A percentile compares a stretch with the other conserved stretches of the same genome.
phyloP scores from a whole-genome alignment of 2,329 filamentous ascomycete genomes.

The Microdochium nivale region DNA sequence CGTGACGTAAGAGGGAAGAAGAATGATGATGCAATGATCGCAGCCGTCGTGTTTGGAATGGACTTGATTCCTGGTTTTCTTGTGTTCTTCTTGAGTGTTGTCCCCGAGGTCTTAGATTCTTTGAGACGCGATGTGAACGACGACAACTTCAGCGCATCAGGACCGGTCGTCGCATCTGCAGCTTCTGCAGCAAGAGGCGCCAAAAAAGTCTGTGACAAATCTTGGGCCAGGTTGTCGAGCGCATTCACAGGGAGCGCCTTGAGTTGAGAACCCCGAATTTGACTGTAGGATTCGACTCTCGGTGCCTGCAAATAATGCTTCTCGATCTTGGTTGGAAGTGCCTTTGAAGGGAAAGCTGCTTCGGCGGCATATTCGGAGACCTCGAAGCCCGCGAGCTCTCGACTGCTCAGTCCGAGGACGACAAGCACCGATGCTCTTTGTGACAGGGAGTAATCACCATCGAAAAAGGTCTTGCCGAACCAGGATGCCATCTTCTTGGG shows the following conservation, averaged over 20 bases:
- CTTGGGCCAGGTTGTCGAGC: conserved; percentile 59
- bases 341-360: conserved; percentile 69
- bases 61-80: conserved; percentile 13
- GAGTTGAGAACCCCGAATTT: conserved; percentile 26
- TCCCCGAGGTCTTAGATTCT: conserved; percentile 38
- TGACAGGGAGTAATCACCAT: conserved; percentile 81
- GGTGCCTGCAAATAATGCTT: conserved; percentile 49
- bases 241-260: conserved; percentile 47
- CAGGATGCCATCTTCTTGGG: conserved; percentile 73
- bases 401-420: conserved; percentile 69
- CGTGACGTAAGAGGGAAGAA: conserved; percentile 81
- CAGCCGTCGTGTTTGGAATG: conserved; percentile 70
- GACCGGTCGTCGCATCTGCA: conserved; percentile 71
- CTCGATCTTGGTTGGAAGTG: conserved; percentile 66
- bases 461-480: conserved; percentile 80
- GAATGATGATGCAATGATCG: conserved; percentile 66
- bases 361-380: conserved; percentile 39
- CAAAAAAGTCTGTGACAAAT: conserved; percentile 64
- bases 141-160: conserved; percentile 77
- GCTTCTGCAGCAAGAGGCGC: conserved; percentile 74
- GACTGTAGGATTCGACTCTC: conserved; percentile 9
- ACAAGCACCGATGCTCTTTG: conserved; percentile 78
- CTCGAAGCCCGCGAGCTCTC: conserved; percentile 76
- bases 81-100: neutral
- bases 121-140: conserved; percentile 77